These are phyloP conservation scores for Protea cynaroides DNA, from an alignment of 164 flowering plant genomes.

Conservation along the genomic window DNA sequence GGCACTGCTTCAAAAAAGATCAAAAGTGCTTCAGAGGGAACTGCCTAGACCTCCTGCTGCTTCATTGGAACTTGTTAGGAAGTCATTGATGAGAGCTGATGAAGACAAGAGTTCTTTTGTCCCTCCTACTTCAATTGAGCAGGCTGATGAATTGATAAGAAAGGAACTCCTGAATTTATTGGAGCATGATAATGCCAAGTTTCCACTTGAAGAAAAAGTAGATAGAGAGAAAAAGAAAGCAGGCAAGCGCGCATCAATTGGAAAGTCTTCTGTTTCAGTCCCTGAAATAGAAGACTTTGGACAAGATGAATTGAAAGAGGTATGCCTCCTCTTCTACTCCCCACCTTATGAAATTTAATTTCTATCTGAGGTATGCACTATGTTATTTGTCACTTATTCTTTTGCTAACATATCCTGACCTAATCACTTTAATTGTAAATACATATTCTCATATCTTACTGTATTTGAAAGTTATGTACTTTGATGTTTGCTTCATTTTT, in stretches of 20 bases:
- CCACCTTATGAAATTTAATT: neutral
- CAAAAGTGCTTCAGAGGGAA: conserved; percentile 96
- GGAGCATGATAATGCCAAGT: conserved; percentile 95
- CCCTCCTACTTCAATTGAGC: conserved; percentile 85
- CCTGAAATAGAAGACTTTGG: conserved; percentile 82
- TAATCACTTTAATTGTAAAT: neutral
- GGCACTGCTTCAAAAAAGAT: conserved; percentile 87
- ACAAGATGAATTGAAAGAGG: conserved; percentile 70
- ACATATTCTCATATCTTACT: neutral
- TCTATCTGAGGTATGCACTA: neutral
- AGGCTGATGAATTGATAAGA: conserved; percentile 87
- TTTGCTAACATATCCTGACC: neutral
- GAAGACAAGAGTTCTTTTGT: conserved; percentile 95
- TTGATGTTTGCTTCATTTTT: neutral
- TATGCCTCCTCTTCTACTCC: conserved; percentile 16
- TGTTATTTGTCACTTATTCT: neutral
- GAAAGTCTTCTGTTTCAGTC: conserved; percentile 34
- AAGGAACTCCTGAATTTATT: conserved; percentile 75
- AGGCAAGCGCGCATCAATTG: conserved; percentile 48
- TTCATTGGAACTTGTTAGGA: conserved; percentile 74
- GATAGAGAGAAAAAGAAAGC: conserved; percentile 81
- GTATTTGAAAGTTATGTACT: neutral
- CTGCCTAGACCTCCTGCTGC: conserved; percentile 91
- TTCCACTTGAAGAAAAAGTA: conserved; percentile 73
- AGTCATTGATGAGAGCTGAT: conserved; percentile 64